phyloP scores from a whole-genome alignment of 371 early-diverging fungal genomes.

The Zopfochytrium polystomum region DNA sequence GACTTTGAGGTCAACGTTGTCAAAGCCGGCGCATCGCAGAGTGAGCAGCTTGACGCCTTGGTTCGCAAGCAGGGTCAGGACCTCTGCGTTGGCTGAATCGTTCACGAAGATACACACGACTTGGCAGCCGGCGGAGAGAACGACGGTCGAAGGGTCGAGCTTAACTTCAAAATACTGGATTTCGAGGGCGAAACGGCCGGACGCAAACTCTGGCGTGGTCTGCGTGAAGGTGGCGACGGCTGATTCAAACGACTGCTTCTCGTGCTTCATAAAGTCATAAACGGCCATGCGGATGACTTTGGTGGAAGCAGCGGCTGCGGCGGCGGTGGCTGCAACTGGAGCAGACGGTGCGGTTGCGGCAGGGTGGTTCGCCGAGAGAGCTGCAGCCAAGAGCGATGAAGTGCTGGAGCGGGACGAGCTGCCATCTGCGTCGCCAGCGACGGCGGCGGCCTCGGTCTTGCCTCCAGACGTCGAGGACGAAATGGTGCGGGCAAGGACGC shows the following conservation, averaged over 20 bases:
- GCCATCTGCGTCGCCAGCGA: not conserved
- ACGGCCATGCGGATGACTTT: slow-evolving; percentile 19
- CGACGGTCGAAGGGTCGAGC: slow-evolving; percentile 17
- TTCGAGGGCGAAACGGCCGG: slow-evolving; percentile 3
- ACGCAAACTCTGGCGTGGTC: not conserved
- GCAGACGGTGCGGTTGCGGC: too few species aligned
- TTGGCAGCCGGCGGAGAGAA: slow-evolving; percentile 18
- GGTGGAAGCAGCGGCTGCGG: too few species aligned
- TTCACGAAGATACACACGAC: slow-evolving; percentile 47
- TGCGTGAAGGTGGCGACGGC: slow-evolving; percentile 1
- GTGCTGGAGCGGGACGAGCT: too few species aligned
- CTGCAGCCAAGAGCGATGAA: too few species aligned
- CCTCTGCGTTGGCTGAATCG: slow-evolving; percentile 28
- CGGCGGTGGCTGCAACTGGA: too few species aligned
- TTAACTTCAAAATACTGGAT: slow-evolving; percentile 15
- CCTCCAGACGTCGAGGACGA: not conserved
- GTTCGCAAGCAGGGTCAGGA: slow-evolving; percentile 24
- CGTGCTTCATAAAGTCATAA: slow-evolving; percentile 26
- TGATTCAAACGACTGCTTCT: slow-evolving; percentile 2
- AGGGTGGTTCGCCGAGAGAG: too few species aligned
- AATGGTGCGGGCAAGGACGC: slow-evolving; percentile 19
- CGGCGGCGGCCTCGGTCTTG: not conserved
- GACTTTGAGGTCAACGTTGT: slow-evolving; percentile 39
- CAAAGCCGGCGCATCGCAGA: slow-evolving; percentile 45
- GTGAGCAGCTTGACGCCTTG: slow-evolving; percentile 38